Conservation (phyloP, 2,329 filamentous ascomycete genomes). For the Endothia cerciana region DNA sequence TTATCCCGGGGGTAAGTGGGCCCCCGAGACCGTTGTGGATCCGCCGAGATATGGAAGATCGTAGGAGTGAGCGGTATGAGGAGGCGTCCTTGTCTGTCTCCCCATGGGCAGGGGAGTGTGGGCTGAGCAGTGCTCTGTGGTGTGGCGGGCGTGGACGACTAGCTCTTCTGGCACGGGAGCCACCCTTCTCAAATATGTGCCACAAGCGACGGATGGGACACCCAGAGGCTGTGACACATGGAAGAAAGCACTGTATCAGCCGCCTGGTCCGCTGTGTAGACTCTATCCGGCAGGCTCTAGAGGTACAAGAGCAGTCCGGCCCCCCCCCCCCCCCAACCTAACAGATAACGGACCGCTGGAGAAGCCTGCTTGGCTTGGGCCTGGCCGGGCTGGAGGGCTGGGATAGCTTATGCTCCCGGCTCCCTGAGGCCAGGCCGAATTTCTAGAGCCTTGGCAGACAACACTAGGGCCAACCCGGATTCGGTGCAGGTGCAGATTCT, state of each 20-base stretch:
- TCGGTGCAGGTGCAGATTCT: background rate
- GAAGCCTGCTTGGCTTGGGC: background rate
- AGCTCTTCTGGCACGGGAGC: background rate
- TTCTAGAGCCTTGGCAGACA: background rate
- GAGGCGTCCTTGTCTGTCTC: background rate
- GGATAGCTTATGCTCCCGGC: too few species aligned
- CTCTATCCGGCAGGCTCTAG: background rate
- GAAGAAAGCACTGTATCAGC: background rate
- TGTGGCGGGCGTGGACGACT: background rate
- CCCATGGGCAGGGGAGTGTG: background rate
- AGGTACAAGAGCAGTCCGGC: background rate
- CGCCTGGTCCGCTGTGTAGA: background rate
- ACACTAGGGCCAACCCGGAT: background rate
- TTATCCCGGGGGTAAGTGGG: conserved; percentile 9
- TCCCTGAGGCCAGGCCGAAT: background rate
- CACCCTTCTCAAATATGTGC: background rate
- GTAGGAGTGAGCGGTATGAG: conserved; percentile 1
- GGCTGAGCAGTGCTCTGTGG: background rate
- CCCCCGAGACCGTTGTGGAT: conserved; percentile 14
- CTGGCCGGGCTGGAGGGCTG: too few species aligned
- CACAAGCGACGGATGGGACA: background rate
- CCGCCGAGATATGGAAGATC: conserved; percentile 6
- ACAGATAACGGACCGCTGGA: background rate
- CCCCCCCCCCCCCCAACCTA: background rate
- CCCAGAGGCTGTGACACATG: too few species aligned